A percentile compares a stretch with the other conserved stretches of the same genome.
Conservation (phyloP, 2,329 filamentous ascomycete genomes). For the Trichoderma simmonsii region DNA sequence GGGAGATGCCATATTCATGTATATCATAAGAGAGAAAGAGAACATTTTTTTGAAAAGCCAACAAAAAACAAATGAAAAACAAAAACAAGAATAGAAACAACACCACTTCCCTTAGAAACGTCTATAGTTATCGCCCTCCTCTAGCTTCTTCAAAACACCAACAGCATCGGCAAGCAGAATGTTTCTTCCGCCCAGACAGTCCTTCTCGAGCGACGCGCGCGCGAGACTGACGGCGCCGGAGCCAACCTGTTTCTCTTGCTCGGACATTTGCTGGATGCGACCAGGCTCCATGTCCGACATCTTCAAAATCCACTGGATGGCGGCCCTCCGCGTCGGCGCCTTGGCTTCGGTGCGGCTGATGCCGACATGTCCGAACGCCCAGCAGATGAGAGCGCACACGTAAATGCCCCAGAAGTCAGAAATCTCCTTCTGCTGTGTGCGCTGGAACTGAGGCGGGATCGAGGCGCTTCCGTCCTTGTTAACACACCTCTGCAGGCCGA, state of each 20-base stretch:
- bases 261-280: conserved; percentile 38
- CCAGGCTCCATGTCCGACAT: conserved; percentile 41
- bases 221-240: conserved; percentile 48
- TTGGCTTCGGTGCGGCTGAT: conserved; percentile 23
- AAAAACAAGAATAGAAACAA: neutral
- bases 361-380: conserved; percentile 48
- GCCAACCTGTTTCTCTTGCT: conserved; percentile 39
- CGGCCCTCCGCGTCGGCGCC: conserved; percentile 28
- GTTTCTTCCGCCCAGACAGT: conserved; percentile 48
- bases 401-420: conserved; percentile 56
- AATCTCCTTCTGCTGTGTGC: conserved; percentile 35
- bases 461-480: conserved; percentile 11
- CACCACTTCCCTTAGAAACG: conserved; percentile 26
- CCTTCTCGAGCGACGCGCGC: conserved; percentile 44
- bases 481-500: conserved; percentile 29
- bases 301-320: conserved; percentile 38
- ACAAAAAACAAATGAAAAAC: neutral
- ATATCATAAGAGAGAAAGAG: neutral
- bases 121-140: conserved; percentile 42
- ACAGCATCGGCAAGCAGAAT: conserved; percentile 53
- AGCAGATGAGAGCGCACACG: conserved; percentile 57
- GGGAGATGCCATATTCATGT: neutral
- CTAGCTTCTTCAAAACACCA: conserved; percentile 50
- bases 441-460: conserved; percentile 12
- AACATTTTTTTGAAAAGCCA: neutral